These are phyloP conservation scores for Byssochlamys sp. DNA, from an alignment of 2,329 filamentous ascomycete species.

Conservation along the genomic window DNA sequence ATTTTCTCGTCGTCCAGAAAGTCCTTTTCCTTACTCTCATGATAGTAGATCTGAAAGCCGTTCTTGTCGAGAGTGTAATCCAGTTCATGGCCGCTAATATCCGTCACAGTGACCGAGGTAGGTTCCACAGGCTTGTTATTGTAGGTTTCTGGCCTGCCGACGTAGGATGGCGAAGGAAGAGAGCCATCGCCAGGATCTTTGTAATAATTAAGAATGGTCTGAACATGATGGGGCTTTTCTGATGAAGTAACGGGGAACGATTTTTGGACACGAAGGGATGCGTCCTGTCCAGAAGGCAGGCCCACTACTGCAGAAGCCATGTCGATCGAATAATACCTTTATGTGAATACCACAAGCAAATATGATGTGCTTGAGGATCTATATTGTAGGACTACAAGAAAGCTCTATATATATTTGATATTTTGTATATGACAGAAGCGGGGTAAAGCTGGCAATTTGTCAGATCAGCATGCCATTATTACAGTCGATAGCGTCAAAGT, in stretches of 20 bases:
- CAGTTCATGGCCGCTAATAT: constrained; percentile 34
- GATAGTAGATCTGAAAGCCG: constrained; percentile 38
- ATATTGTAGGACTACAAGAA: neutral
- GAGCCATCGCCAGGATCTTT: constrained; percentile 36
- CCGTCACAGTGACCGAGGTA: constrained; percentile 30
- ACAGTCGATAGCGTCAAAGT: constrained; percentile 7
- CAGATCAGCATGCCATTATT: constrained; percentile 24
- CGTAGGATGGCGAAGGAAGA: constrained; percentile 32
- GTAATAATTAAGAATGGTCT: constrained; percentile 39
- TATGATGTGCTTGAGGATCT: neutral
- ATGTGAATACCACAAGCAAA: neutral
- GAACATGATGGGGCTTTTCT: constrained; percentile 25
- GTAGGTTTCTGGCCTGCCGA: constrained; percentile 31
- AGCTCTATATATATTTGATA: neutral
- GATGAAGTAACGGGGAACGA: constrained; percentile 8
- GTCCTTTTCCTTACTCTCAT: constrained; percentile 27
- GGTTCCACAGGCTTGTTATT: constrained; percentile 32
- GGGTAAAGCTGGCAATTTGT: constrained; percentile 18
- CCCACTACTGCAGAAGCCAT: constrained; percentile 26
- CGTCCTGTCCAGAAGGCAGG: constrained; percentile 5
- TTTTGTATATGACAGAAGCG: constrained; percentile 1
- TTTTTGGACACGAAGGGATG: constrained; percentile 6
- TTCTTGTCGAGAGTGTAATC: constrained; percentile 39
- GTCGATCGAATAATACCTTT: neutral
- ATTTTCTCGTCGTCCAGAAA: constrained; percentile 38